Evolutionary conservation across 139 green algal genomes (phyloP).

Genomic region (Medakamo hakoo): DNA sequence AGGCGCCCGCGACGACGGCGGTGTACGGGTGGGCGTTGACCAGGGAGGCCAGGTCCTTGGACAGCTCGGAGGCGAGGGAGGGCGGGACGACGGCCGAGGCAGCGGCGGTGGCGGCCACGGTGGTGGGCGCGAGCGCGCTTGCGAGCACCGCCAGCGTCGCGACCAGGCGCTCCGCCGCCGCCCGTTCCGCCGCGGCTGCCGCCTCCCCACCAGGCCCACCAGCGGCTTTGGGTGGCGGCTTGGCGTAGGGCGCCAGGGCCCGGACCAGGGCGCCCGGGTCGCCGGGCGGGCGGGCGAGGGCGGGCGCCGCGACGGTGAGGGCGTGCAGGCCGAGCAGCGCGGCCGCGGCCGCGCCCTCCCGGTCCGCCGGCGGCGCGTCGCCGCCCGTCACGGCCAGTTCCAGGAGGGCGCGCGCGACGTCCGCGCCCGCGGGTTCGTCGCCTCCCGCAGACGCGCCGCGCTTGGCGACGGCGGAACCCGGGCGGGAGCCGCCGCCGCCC

Average conservation of each 20-base stretch:
- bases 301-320: constrained; percentile 34
- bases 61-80: constrained; percentile 17
- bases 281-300: constrained; percentile 23
- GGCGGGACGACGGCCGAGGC: neutral
- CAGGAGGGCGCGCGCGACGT: constrained; percentile 37
- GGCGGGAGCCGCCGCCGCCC: neutral
- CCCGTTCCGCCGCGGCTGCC: constrained; percentile 4
- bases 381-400: constrained; percentile 18
- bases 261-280: constrained; percentile 39
- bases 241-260: constrained; percentile 54
- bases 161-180: constrained; percentile 30
- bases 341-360: neutral
- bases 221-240: constrained; percentile 1
- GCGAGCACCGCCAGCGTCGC: constrained; percentile 36
- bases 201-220: too few species aligned
- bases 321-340: constrained; percentile 62
- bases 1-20: constrained; percentile 29
- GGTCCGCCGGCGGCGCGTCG: neutral
- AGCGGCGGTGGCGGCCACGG: constrained; percentile 12
- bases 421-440: constrained; percentile 11
- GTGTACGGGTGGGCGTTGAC: constrained; percentile 28
- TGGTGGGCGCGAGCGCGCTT: constrained; percentile 15
- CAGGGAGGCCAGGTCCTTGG: constrained; percentile 27
- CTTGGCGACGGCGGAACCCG: neutral
- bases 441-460: neutral